Base-by-base conservation (phyloP, 225 moss, liverwort and hornwort species). In the Physcomitrellopsis africana region DNA sequence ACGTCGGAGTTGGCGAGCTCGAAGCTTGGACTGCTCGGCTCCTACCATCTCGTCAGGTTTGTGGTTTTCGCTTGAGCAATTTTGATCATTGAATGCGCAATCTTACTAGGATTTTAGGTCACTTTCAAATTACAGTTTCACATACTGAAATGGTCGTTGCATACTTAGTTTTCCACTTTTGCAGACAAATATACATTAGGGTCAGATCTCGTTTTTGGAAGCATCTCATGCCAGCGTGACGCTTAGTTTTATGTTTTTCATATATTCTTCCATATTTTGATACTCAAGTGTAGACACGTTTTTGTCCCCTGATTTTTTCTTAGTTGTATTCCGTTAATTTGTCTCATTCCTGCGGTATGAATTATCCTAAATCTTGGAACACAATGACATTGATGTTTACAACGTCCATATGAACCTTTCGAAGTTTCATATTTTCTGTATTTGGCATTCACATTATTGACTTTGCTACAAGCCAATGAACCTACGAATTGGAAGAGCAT, bases 21-120 rank as follows among this genome's bases (percentile, higher is more conserved):
- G 85, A 87, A 77, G 87, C 84, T 59, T 87, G 87, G 87, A 87
- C 87, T 68, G 85, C 87, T 19, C 81, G 87, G n/a, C 82, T 87
- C 22, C 77, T 87, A 3, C 87, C 87, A 2, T 87, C 85, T 52
- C 87, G 85, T 70, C 85, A 87, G 85, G 87, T 87, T 29, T 11
- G 67, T 81, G 20, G 48, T 41, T 67, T 67, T 24, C 19, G 4
- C 4, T 4, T 2, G 4, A 37, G 32, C 32, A 4, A 29, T 45
- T 65, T 55, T 26, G 3, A 43, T 79, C 13, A 16, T 10, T 51
- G 47, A 11, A 48, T 42, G 27, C 41, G 2, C 0, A 29, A 49
- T 10, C 42, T 22, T 19, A 0, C 14, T 56, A 11, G 27, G 13
- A 73, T 17, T 3, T 1, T 24, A 24, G 24, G 24, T 24, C 24